phyloP scores from a whole-genome alignment of 345 rosid species.

The Salix dunnii region DNA sequence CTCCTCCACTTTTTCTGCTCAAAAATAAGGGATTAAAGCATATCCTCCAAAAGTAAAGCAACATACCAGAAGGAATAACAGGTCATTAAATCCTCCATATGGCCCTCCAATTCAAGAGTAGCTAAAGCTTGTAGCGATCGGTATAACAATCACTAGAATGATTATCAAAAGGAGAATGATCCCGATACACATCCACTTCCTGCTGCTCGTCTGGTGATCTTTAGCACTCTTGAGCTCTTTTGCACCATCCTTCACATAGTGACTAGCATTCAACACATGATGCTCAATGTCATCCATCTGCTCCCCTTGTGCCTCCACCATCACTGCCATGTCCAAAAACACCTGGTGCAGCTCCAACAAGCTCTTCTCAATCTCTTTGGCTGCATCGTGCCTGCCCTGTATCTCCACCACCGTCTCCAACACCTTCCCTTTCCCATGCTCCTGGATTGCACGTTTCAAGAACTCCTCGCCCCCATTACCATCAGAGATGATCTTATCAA shows the following conservation, averaged over 20 bases:
- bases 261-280: constrained; percentile 76
- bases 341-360: constrained; percentile 89
- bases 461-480: constrained; percentile 71
- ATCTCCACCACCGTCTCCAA: constrained; percentile 90
- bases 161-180: constrained; percentile 60
- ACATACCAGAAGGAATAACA: constrained; percentile 31
- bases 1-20: constrained; percentile 14
- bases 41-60: not conserved
- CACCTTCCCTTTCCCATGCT: constrained; percentile 90
- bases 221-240: constrained; percentile 69
- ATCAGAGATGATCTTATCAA: constrained; percentile 76
- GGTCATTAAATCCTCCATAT: constrained; percentile 38
- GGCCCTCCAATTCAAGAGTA: constrained; percentile 48
- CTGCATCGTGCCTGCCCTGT: constrained; percentile 84
- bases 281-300: constrained; percentile 92
- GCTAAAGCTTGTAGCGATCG: constrained; percentile 66
- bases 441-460: constrained; percentile 65
- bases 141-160: constrained; percentile 62
- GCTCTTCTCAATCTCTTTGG: constrained; percentile 90
- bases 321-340: constrained; percentile 91
- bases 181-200: constrained; percentile 80
- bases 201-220: constrained; percentile 62
- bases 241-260: constrained; percentile 77
- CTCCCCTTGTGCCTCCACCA: constrained; percentile 93
- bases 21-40: constrained; percentile 19